phyloP scores from a whole-genome alignment of 2,329 filamentous ascomycete genomes.

The Cladophialophora chaetospira region DNA sequence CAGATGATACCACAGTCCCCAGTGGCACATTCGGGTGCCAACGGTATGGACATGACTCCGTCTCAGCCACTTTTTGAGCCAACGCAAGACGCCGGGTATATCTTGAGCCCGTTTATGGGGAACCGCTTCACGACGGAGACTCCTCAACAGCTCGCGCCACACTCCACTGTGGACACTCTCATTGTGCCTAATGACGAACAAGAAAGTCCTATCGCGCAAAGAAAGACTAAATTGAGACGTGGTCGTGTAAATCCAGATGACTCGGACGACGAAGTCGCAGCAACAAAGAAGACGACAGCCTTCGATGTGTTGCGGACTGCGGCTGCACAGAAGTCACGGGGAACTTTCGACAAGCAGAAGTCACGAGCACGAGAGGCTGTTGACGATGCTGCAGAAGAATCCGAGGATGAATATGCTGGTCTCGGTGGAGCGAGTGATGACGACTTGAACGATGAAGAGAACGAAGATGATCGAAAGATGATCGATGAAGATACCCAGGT shows the following conservation, averaged over 20 bases:
- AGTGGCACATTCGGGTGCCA: not conserved
- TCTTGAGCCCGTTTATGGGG: slow-evolving; percentile 70
- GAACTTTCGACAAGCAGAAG: slow-evolving; percentile 77
- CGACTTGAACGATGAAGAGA: slow-evolving; percentile 71
- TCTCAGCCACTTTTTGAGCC: slow-evolving; percentile 54
- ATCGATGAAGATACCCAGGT: slow-evolving; percentile 77
- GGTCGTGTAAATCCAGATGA: slow-evolving; percentile 51
- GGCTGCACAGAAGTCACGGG: slow-evolving; percentile 54
- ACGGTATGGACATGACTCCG: slow-evolving; percentile 37
- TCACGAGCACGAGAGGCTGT: slow-evolving; percentile 85
- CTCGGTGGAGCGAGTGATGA: slow-evolving; percentile 87
- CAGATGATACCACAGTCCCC: slow-evolving; percentile 46
- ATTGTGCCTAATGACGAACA: slow-evolving; percentile 49
- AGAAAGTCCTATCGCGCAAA: slow-evolving; percentile 68
- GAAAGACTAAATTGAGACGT: slow-evolving; percentile 54
- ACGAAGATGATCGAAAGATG: slow-evolving; percentile 77
- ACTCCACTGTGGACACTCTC: slow-evolving; percentile 72
- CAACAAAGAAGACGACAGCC: slow-evolving; percentile 47
- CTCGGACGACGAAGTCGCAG: slow-evolving; percentile 44
- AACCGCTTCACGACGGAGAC: slow-evolving; percentile 63
- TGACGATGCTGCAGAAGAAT: slow-evolving; percentile 89
- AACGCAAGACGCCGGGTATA: slow-evolving; percentile 80
- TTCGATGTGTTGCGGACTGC: slow-evolving; percentile 73
- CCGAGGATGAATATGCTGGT: slow-evolving; percentile 96
- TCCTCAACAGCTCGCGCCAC: slow-evolving; percentile 44